Base-by-base conservation (phyloP, 495 filamentous ascomycete species). In the Glonium stellatum region DNA sequence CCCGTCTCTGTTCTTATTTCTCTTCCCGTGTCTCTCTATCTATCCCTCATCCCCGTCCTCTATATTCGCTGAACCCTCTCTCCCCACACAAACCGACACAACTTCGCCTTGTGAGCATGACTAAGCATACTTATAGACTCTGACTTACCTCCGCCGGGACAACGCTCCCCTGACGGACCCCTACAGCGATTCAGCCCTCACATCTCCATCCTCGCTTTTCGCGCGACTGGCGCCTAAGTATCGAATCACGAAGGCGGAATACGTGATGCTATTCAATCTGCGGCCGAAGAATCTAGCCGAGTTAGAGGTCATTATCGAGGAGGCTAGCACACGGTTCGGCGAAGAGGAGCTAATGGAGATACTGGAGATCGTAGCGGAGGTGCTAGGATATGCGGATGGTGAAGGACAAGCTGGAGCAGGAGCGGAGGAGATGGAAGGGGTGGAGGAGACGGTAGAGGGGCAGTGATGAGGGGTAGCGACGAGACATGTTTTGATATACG, bases 201-300 rank as follows among this genome's bases (percentile, higher is more conserved):
- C 57, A 42, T 60, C 57, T 19, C 44, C 57, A 19, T 15, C 58
- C 54, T 61, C 61, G 10, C 48, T 67, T 10, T 48, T 64, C 35
- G 57, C 55, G 18, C 60, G 39, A 2, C 58, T 67, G 41, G 31
- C 46, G 15, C 61, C 60, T 6, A 63, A 63, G 15, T 63, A 64
- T 34, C 35, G 50, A 1, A 42, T 67, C 22, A 67, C 63, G 39
- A 60, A 61, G 25, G 54, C 54, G 4, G 65, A 67, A 58, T 67
- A 58, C 27, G n/a, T 67, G 21, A 57, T 61, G 58, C 53, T 67
- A 8, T 61, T 56, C 42, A 67, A 67, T 57, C 23, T 67, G 27
- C 19, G 58, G 9, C 65, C 65, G 6, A 51, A 11, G 25, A 61
- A 21, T 0, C 1, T 34, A 23, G 37, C 61, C 5, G 31, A 37